A percentile compares a stretch with the other conserved stretches of the same genome.
phyloP scores from a whole-genome alignment of 2,329 filamentous ascomycete genomes.

The Sclerotiophoma versabilis region DNA sequence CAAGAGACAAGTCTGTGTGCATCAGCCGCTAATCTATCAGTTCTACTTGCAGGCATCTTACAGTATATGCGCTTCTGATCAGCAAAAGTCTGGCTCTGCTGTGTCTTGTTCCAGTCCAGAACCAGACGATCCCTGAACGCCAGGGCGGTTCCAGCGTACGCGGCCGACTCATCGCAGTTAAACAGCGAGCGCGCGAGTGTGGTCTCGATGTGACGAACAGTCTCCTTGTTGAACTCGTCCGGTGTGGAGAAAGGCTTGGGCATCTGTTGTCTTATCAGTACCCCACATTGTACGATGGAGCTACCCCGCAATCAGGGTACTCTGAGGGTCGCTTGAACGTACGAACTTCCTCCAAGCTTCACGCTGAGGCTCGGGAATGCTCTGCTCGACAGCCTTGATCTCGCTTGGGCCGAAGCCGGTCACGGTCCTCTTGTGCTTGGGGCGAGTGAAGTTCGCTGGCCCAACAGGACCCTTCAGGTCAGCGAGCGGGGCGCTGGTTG shows the following conservation, averaged over 20 bases:
- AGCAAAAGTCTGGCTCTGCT: conserved; percentile 89
- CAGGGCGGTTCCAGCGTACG: conserved; percentile 88
- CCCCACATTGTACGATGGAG: conserved; percentile 10
- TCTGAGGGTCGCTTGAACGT: conserved; percentile 40
- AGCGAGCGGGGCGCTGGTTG: conserved; percentile 80
- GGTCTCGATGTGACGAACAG: conserved; percentile 94
- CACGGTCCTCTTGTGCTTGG: conserved; percentile 96
- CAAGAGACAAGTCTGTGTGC: conserved; percentile 78
- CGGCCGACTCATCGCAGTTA: conserved; percentile 95
- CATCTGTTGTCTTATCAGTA: conserved; percentile 53
- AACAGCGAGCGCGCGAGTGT: conserved; percentile 94
- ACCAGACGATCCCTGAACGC: conserved; percentile 93
- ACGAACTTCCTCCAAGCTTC: conserved; percentile 74
- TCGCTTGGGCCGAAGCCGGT: conserved; percentile 91
- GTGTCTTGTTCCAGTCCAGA: conserved; percentile 96
- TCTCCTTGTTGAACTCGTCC: conserved; percentile 83
- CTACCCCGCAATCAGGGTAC: conserved; percentile 26
- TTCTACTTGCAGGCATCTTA: conserved; percentile 45
- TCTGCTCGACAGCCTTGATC: conserved; percentile 92
- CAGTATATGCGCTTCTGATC: conserved; percentile 96
- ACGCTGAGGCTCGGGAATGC: conserved; percentile 86
- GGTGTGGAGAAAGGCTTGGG: conserved; percentile 75
- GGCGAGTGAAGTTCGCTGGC: conserved; percentile 80
- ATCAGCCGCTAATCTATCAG: conserved; percentile 18
- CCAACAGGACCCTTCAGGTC: conserved; percentile 86